Conservation (phyloP, 108 stramenopile genomes). For the Parietichytrium sp. region DNA sequence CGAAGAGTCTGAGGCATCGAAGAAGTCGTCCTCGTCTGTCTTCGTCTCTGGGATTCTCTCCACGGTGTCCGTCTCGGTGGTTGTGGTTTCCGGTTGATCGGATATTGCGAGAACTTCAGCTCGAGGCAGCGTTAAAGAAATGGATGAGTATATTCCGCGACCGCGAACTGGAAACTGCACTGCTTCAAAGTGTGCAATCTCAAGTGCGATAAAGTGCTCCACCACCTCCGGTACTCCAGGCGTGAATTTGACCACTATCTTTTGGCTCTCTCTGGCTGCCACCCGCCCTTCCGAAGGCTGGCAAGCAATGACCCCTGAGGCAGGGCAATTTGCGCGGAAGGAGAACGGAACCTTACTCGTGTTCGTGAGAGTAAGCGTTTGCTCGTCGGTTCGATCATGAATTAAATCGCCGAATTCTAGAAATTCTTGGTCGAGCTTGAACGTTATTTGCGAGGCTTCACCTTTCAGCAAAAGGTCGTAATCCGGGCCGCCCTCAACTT, state of each 20-base stretch:
- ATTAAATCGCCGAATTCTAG: slow-evolving; percentile 65
- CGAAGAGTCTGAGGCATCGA: too few species aligned
- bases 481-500: slow-evolving; percentile 67
- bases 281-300: slow-evolving; percentile 50
- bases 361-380: slow-evolving; percentile 60
- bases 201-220: slow-evolving; percentile 46
- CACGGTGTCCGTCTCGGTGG: too few species aligned
- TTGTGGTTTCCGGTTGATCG: neutral
- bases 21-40: too few species aligned
- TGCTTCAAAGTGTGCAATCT: slow-evolving; percentile 68
- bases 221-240: slow-evolving; percentile 55
- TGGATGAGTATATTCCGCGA: slow-evolving; percentile 62
- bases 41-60: too few species aligned
- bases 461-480: slow-evolving; percentile 60
- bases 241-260: slow-evolving; percentile 46
- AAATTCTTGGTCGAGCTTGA: slow-evolving; percentile 50
- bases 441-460: slow-evolving; percentile 61
- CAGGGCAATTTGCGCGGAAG: slow-evolving; percentile 40
- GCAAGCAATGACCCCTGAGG: slow-evolving; percentile 46
- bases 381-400: slow-evolving; percentile 52
- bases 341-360: slow-evolving; percentile 62
- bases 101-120: slow-evolving; percentile 2
- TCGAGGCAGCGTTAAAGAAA: slow-evolving; percentile 57
- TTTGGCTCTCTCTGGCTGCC: slow-evolving; percentile 38
- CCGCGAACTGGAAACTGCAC: slow-evolving; percentile 54